Conservation (phyloP, 345 rosid genomes). For the Boechera divaricarpa region DNA sequence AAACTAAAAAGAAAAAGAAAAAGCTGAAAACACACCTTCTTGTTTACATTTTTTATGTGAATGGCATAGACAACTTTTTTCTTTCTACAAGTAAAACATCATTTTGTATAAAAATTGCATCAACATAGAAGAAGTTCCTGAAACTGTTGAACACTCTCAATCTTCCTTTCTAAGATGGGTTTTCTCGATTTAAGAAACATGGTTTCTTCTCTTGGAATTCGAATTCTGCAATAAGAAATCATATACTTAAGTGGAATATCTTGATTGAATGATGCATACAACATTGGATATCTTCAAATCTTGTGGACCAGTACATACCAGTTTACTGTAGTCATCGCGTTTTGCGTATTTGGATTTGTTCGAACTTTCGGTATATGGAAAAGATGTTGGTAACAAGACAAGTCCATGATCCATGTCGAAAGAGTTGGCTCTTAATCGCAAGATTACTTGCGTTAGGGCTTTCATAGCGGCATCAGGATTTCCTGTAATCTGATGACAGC, state of each 20-base stretch:
- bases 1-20: conserved; percentile 2
- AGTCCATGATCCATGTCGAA: conserved; percentile 72
- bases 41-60: conserved; percentile 33
- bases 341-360: conserved; percentile 53
- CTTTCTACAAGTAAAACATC: conserved; percentile 19
- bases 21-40: conserved; percentile 2
- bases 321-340: conserved; percentile 57
- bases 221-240: conserved; percentile 46
- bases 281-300: neutral
- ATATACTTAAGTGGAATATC: neutral
- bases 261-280: conserved; percentile 22
- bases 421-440: conserved; percentile 67
- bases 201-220: conserved; percentile 60
- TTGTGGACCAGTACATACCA: conserved; percentile 48
- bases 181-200: conserved; percentile 48
- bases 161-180: conserved; percentile 19
- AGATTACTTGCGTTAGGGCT: conserved; percentile 66
- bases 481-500: conserved; percentile 62
- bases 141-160: conserved; percentile 22
- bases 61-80: neutral
- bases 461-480: conserved; percentile 69
- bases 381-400: conserved; percentile 58
- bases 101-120: conserved; percentile 14
- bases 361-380: conserved; percentile 59
- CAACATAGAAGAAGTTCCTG: conserved; percentile 17